These are phyloP conservation scores for Aspergillus ustus DNA, from an alignment of 2,329 filamentous ascomycete species.

Conservation along the genomic window DNA sequence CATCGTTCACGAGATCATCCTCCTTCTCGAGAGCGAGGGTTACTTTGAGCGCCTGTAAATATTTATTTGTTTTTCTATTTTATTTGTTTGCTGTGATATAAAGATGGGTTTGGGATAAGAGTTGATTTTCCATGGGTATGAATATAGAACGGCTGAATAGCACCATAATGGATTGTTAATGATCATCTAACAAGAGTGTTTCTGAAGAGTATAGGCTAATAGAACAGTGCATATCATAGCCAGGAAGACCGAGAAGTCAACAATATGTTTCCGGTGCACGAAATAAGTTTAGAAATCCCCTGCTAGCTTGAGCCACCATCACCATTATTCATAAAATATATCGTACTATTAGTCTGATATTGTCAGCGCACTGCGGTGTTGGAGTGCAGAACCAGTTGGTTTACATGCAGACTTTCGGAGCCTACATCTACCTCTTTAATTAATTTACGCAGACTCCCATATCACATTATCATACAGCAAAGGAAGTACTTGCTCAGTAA, in stretches of 20 bases:
- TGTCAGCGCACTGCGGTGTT: too few relatives aligned
- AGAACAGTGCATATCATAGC: neutral
- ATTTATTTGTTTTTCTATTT: constrained; percentile 21
- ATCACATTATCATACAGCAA: too few relatives aligned
- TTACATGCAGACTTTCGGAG: too few relatives aligned
- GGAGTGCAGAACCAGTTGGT: too few relatives aligned
- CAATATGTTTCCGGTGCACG: neutral
- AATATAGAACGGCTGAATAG: constrained; percentile 27
- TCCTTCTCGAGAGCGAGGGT: constrained; percentile 87
- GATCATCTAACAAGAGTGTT: constrained; percentile 3
- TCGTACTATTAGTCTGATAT: too few relatives aligned
- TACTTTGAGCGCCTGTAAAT: constrained; percentile 70
- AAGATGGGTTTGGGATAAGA: constrained; percentile 21
- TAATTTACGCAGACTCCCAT: too few relatives aligned
- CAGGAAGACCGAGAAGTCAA: neutral
- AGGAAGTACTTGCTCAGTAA: too few relatives aligned
- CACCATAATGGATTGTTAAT: constrained; percentile 30
- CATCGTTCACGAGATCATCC: constrained; percentile 94
- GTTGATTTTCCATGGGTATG: constrained; percentile 16
- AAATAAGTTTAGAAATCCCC: neutral
- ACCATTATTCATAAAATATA: too few relatives aligned
- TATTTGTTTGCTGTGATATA: constrained; percentile 25
- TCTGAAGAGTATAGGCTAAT: constrained; percentile 13
- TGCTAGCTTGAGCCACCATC: neutral
- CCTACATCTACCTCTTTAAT: too few relatives aligned